Percentiles rank a stretch among this genome's conserved stretches.
Evolutionary conservation across 306 rosid genomes (phyloP).

Genomic region (Castanea crenata): DNA sequence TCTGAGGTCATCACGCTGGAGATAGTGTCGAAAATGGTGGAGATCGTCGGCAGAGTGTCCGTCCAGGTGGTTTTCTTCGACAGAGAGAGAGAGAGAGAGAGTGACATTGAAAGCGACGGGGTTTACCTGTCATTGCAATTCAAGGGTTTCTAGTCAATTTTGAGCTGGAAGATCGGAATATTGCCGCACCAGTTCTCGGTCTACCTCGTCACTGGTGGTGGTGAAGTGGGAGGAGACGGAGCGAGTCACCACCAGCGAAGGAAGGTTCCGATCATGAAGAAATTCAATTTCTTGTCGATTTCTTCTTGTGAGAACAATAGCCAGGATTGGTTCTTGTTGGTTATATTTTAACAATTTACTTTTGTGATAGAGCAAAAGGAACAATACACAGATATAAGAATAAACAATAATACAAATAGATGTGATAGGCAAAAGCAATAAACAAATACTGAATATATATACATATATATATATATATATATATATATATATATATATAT

Average conservation of each 20-base stretch:
- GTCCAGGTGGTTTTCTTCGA: conserved; percentile 51
- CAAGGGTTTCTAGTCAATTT: conserved; percentile 32
- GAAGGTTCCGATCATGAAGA: conserved; percentile 47
- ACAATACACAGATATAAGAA: too few species aligned
- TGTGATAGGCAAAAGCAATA: too few species aligned
- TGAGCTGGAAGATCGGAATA: conserved; percentile 57
- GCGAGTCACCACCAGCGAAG: not conserved
- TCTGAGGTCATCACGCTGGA: conserved; percentile 1
- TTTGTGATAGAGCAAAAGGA: too few species aligned
- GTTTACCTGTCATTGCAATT: conserved; percentile 40
- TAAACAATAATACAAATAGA: too few species aligned
- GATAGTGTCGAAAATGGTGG: conserved; percentile 22
- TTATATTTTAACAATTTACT: too few species aligned
- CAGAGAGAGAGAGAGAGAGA: conserved; percentile 36
- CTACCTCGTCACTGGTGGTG: conserved; percentile 34
- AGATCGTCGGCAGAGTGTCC: conserved; percentile 9
- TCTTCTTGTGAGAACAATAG: not conserved
- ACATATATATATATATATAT: too few species aligned
- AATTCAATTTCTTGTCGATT: conserved; percentile 46
- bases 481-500: too few species aligned
- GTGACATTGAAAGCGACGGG: conserved; percentile 37
- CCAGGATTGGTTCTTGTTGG: conserved; percentile 21
- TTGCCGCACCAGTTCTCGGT: conserved; percentile 48
- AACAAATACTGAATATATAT: too few species aligned
- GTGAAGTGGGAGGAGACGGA: too few species aligned